A percentile compares a stretch with the other conserved stretches of the same genome.
Evolutionary conservation across 1,284 basidiomycete species (phyloP).

Genomic region (Anthracocystis panici-leucophaei): DNA sequence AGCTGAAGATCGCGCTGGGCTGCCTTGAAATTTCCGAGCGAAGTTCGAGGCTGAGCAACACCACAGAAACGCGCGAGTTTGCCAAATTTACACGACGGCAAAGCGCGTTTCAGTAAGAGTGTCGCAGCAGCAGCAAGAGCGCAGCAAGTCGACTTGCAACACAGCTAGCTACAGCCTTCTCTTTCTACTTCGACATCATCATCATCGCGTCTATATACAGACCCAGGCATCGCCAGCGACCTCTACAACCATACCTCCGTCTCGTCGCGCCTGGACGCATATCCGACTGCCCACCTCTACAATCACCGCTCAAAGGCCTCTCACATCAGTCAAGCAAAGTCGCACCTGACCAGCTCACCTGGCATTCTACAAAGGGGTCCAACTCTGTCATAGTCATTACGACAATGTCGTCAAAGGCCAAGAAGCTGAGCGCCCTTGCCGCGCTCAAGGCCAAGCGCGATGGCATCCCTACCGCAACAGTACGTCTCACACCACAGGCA

Average conservation of each 20-base stretch:
- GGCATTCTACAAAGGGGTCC: neutral
- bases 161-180: neutral
- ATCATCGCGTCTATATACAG: neutral
- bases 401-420: constrained; percentile 53
- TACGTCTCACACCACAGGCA: constrained; percentile 9
- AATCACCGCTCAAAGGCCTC: neutral
- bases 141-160: neutral
- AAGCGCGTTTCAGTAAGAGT: neutral
- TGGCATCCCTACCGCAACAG: constrained; percentile 38
- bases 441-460: constrained; percentile 66
- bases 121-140: neutral
- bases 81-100: constrained; percentile 1
- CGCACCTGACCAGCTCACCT: neutral
- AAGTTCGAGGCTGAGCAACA: neutral
- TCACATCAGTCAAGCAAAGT: neutral
- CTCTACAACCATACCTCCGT: neutral
- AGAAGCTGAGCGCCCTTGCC: constrained; percentile 62
- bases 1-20: neutral
- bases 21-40: constrained; percentile 1
- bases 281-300: neutral
- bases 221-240: neutral
- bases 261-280: neutral
- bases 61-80: neutral
- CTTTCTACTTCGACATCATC: neutral
- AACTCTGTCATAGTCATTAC: neutral